Conservation (phyloP, 257 asterid genomes). For the Lavandula angustifolia region DNA sequence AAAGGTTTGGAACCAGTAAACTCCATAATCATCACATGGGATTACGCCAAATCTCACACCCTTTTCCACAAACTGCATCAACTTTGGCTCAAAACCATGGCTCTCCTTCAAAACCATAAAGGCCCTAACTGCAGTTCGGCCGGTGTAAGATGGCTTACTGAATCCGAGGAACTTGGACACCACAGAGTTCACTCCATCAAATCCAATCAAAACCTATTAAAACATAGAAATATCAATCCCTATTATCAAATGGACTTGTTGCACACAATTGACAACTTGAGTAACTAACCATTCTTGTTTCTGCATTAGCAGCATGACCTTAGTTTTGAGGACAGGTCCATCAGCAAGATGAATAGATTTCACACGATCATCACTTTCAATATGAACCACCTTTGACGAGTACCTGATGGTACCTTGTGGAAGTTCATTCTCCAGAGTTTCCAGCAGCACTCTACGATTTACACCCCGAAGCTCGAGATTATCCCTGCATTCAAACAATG, state of each 20-base stretch:
- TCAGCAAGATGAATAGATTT: slow-evolving; percentile 69
- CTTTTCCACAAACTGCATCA: slow-evolving; percentile 37
- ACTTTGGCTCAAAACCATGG: slow-evolving; percentile 48
- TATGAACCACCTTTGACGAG: slow-evolving; percentile 66
- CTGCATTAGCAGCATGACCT: slow-evolving; percentile 55
- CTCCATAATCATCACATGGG: slow-evolving; percentile 39
- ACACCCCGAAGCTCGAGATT: slow-evolving; percentile 47
- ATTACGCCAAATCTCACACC: slow-evolving; percentile 47
- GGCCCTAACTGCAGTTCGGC: slow-evolving; percentile 46
- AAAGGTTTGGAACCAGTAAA: slow-evolving; percentile 53
- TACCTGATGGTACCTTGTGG: slow-evolving; percentile 59
- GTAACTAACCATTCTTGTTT: neutral
- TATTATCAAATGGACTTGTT: neutral
- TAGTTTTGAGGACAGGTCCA: slow-evolving; percentile 58
- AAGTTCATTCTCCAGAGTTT: slow-evolving; percentile 57
- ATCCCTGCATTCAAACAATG: slow-evolving; percentile 38
- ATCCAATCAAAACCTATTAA: slow-evolving; percentile 47
- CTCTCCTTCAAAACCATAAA: slow-evolving; percentile 28
- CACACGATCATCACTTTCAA: slow-evolving; percentile 44
- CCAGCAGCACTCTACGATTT: slow-evolving; percentile 53
- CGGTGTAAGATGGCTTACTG: slow-evolving; percentile 34
- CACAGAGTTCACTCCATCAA: slow-evolving; percentile 55
- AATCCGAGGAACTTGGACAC: slow-evolving; percentile 55
- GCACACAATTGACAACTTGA: neutral
- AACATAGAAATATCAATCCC: neutral